Percentiles rank a stretch among this genome's conserved stretches.
These are phyloP conservation scores for Solanum chacoense DNA, from an alignment of 305 asterid species.

Conservation along the genomic window DNA sequence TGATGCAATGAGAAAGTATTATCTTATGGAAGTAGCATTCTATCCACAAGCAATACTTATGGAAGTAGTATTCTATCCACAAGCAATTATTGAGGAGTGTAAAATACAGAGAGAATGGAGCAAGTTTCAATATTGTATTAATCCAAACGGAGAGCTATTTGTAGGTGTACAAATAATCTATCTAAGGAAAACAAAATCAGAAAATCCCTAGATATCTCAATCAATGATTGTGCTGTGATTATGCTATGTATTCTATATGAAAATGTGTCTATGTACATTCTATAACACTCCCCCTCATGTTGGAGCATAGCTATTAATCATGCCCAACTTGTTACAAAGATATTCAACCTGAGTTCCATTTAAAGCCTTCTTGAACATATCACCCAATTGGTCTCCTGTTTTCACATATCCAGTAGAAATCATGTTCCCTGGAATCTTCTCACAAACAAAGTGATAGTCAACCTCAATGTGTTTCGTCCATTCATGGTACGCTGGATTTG, in stretches of 20 bases:
- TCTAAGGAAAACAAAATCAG: neutral
- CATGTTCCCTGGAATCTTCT: neutral
- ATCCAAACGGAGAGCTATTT: neutral
- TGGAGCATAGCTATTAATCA: neutral
- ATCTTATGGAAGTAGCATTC: neutral
- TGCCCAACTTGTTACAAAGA: neutral
- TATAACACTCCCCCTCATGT: neutral
- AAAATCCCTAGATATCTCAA: neutral
- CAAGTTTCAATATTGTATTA: neutral
- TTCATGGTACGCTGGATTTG: neutral
- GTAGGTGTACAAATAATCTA: neutral
- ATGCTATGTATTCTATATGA: neutral
- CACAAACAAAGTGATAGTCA: neutral
- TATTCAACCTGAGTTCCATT: neutral
- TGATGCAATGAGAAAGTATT: neutral
- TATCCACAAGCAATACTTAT: neutral
- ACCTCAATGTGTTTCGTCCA: neutral
- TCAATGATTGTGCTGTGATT: neutral
- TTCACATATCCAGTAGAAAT: neutral
- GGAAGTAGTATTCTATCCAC: neutral
- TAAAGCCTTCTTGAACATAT: neutral
- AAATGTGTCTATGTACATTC: neutral
- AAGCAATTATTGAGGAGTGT: neutral
- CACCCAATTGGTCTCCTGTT: neutral
- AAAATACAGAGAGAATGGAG: neutral